These are phyloP conservation scores for Plectosphaerella cucumerina DNA, from an alignment of 2,329 filamentous ascomycete species.

Conservation along the genomic window DNA sequence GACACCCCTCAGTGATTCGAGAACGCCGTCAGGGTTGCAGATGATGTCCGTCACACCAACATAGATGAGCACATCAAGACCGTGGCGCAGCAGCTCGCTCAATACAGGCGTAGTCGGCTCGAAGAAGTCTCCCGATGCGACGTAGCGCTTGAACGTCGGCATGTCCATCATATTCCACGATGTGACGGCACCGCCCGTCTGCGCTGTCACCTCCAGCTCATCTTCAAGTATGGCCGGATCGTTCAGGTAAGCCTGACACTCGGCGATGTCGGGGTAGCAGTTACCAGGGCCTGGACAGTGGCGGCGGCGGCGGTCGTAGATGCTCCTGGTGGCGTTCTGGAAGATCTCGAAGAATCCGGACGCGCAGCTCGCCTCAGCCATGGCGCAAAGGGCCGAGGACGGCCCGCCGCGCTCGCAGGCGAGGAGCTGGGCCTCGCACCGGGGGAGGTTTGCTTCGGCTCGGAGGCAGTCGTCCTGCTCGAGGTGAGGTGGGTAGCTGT, in stretches of 20 bases:
- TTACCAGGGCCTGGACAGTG: constrained; percentile 1
- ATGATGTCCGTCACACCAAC: constrained; percentile 4
- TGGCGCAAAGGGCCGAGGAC: constrained; percentile 1
- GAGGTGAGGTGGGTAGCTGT: not conserved
- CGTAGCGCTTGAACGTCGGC: not conserved
- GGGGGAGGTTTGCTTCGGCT: not conserved
- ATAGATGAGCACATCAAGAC: constrained; percentile 3
- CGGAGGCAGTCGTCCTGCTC: not conserved
- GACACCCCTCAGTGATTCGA: constrained; percentile 1
- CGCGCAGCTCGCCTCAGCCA: not conserved
- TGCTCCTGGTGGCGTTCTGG: constrained; percentile 2
- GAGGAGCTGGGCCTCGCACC: not conserved
- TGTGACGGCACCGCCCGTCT: constrained; percentile 1
- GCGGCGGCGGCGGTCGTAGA: constrained; percentile 2
- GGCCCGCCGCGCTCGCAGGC: not conserved
- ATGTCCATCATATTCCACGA: constrained; percentile 3
- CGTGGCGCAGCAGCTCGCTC: not conserved
- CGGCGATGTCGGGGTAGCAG: constrained; percentile 5
- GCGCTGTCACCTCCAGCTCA: not conserved
- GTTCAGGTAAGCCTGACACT: not conserved
- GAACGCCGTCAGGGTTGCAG: constrained; percentile 6
- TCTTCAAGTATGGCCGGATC: not conserved
- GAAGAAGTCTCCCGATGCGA: constrained; percentile 3
- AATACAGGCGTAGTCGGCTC: not conserved
- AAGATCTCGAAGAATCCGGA: constrained; percentile 2